A percentile compares a stretch with the other conserved stretches of the same genome.
Conservation (phyloP, 2,329 filamentous ascomycete genomes). For the Chalaropsis thielavioides region DNA sequence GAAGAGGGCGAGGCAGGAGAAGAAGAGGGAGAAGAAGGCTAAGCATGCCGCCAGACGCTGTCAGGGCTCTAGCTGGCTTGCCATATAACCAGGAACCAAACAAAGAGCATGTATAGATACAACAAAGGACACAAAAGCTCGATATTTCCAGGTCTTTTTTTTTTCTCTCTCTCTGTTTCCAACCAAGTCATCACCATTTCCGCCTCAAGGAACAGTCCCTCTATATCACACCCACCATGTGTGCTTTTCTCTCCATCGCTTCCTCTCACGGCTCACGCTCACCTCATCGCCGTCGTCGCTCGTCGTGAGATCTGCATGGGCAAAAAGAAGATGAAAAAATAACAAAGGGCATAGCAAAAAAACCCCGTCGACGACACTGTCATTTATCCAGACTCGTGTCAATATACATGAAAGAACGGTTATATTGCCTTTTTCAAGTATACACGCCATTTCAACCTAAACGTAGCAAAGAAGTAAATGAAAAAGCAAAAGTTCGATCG, state of each 20-base stretch:
- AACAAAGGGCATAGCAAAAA: neutral
- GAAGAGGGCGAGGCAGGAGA: neutral
- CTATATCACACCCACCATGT: neutral
- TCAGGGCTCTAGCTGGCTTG: neutral
- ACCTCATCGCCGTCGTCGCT: neutral
- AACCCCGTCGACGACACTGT: neutral
- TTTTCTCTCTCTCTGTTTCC: neutral
- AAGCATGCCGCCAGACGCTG: neutral
- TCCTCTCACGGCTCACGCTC: neutral
- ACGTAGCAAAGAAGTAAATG: neutral
- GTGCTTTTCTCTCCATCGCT: neutral
- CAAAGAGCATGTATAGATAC: neutral
- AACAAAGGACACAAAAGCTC: neutral
- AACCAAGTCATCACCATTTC: neutral
- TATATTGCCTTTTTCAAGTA: neutral
- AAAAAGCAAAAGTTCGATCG: neutral
- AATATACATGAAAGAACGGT: neutral
- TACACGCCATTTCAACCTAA: neutral
- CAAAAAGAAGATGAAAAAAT: neutral
- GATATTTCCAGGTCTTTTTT: neutral
- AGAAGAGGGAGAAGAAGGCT: neutral
- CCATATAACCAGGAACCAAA: neutral
- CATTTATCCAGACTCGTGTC: neutral
- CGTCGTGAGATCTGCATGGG: neutral
- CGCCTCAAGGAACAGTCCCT: neutral